phyloP scores from a whole-genome alignment of 371 early-diverging fungal genomes.

The Syncephalis plumigaleata region DNA sequence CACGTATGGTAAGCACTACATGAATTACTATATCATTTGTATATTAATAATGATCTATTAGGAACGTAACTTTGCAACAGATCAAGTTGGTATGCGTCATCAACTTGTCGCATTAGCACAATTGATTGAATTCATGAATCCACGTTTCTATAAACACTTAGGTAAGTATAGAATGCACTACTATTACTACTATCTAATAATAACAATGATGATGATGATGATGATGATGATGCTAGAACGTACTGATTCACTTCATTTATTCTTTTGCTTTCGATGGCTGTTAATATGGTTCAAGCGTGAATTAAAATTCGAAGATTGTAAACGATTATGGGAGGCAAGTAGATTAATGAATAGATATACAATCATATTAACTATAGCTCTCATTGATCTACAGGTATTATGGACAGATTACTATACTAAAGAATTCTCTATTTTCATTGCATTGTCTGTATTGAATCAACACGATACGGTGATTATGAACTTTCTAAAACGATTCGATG shows the following conservation, averaged over 20 bases:
- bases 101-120: conserved; percentile 58
- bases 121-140: conserved; percentile 68
- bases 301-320: conserved; percentile 68
- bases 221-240: conserved; percentile 18
- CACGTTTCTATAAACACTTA: conserved; percentile 53
- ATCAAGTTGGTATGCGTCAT: conserved; percentile 80
- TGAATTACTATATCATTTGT: neutral
- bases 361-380: neutral
- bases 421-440: conserved; percentile 75
- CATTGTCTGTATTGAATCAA: conserved; percentile 71
- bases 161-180: conserved; percentile 16
- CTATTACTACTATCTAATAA: neutral
- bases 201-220: no score
- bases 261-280: conserved; percentile 92
- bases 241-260: conserved; percentile 67
- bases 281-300: conserved; percentile 90
- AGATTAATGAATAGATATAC: neutral
- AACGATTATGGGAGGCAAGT: conserved; percentile 67
- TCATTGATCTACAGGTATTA: no score
- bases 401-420: conserved; percentile 73
- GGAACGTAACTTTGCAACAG: conserved; percentile 57
- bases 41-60: conserved; percentile 4
- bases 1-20: conserved; percentile 39
- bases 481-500: conserved; percentile 66
- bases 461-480: conserved; percentile 59